These are phyloP conservation scores for Neonectria coccinea DNA, from an alignment of 2,329 filamentous ascomycete genomes.

Conservation along the genomic window DNA sequence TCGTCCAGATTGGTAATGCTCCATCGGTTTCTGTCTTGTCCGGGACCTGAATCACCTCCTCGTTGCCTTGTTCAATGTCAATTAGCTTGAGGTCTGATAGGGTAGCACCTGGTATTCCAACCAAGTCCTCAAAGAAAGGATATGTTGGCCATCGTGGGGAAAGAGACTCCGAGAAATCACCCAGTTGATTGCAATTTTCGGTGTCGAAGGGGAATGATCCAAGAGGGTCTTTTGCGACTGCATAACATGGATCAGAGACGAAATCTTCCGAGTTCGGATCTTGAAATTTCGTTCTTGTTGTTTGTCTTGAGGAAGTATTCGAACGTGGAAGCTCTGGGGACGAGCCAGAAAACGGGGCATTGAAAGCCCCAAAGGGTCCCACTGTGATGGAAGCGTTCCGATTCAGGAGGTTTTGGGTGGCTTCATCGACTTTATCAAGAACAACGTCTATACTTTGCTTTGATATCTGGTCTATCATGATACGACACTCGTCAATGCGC, in stretches of 20 bases:
- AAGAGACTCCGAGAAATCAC: background rate
- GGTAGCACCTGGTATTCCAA: background rate
- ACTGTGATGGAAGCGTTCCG: background rate
- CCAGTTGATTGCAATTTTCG: background rate
- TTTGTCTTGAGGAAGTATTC: too few species aligned
- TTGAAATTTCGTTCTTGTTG: background rate
- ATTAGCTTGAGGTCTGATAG: background rate
- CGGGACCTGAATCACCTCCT: background rate
- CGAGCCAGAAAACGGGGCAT: background rate
- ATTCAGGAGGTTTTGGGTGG: background rate
- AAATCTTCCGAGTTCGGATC: background rate
- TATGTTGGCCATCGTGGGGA: background rate
- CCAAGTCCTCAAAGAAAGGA: slow-evolving; percentile 1
- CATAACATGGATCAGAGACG: background rate
- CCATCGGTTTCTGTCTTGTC: background rate
- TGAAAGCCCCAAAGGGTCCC: background rate
- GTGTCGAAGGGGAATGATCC: background rate
- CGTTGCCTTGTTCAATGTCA: background rate
- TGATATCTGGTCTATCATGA: background rate
- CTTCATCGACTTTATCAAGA: slow-evolving; percentile 1
- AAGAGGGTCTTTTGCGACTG: too few species aligned
- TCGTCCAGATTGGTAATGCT: too few species aligned
- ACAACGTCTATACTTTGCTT: background rate
- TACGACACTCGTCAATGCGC: background rate
- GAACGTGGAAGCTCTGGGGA: background rate